A percentile compares a stretch with the other conserved stretches of the same genome.
Conservation (phyloP, 495 filamentous ascomycete genomes). For the Daldinia grandis region DNA sequence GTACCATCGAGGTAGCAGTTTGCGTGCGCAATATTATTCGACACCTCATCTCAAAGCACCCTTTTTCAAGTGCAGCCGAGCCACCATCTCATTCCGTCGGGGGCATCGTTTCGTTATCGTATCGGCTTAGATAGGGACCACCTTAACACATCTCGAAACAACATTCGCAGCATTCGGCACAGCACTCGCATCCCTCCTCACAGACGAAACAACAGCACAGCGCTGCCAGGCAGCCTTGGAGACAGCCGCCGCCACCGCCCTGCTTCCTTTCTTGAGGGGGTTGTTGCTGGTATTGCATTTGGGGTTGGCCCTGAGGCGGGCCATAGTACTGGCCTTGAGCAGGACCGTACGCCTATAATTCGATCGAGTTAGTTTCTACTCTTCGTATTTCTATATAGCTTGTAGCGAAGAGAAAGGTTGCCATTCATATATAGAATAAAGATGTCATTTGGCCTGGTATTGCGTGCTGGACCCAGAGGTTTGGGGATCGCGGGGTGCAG, state of each 20-base stretch:
- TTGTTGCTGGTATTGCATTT: constrained; percentile 69
- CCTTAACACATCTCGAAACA: constrained; percentile 62
- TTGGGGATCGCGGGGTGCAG: constrained; percentile 18
- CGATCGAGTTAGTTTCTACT: constrained; percentile 17
- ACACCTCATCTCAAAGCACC: constrained; percentile 3
- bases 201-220: constrained; percentile 83
- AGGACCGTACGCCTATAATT: constrained; percentile 43
- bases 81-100: constrained; percentile 11
- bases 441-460: constrained; percentile 10
- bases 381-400: not conserved
- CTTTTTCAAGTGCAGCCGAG: constrained; percentile 3
- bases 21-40: constrained; percentile 23
- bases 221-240: constrained; percentile 70
- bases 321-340: constrained; percentile 43
- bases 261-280: constrained; percentile 58
- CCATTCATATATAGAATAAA: constrained; percentile 7
- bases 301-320: constrained; percentile 27
- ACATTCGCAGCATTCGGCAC: constrained; percentile 74
- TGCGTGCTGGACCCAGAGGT: constrained; percentile 15
- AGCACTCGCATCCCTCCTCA: constrained; percentile 82
- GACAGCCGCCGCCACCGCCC: constrained; percentile 65
- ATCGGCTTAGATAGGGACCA: constrained; percentile 5
- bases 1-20: constrained; percentile 17
- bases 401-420: not conserved
- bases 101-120: constrained; percentile 31